Evolutionary conservation across 192 early-diverging fungal species (phyloP), one percentile per base, ranked within the genome.

Genomic region (Dissophora ornata): DNA sequence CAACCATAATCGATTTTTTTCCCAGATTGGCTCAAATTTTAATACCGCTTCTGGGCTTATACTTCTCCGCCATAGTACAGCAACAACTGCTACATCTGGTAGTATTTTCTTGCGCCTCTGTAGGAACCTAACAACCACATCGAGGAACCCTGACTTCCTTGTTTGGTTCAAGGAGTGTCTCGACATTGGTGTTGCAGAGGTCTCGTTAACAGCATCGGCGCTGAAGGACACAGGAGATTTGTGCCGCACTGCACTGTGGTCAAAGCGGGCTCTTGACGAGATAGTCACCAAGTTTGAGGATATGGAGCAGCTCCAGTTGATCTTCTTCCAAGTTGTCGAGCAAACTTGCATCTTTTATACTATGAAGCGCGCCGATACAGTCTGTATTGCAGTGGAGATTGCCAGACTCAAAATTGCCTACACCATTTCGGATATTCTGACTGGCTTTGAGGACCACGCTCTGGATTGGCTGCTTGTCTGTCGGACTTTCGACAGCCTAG

Each of bases 41-140:
- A 55, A 45, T n/a, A 53, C 3, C 22, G 42, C 19, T 19, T 54
- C 29, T 46, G 34, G 18, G 22, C 21, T 24, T 49, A 19, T 61
- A n/a, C 49, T 2, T 50, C 29, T 52, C 18, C 29, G 41, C 38
- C 33, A 52, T 65, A 46, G 51, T 16, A 54, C 51, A 2, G 42
- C 62, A 29, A 62, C 61, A 2, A 62, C 61, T n/a, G 48, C 61
- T 3, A 62, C 49, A 41, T 62, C 61, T 7, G 61, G 61, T 24
- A 62, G 61, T 24, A 26, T 62, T 4, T 62, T 62, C 21, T 33
- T 51, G 0, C 61, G 33, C 18, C 33, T 61, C 10, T 61, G 29
- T 28, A 61, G 48, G 19, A 49, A 49, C 58, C 29, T 61, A 3
- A 9, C 9, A 61, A 24, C 58, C 12, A 0, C 21, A 58, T 21